Conservation (phyloP, 768 basidiomycete species). For the Coprinellus micaceus region DNA sequence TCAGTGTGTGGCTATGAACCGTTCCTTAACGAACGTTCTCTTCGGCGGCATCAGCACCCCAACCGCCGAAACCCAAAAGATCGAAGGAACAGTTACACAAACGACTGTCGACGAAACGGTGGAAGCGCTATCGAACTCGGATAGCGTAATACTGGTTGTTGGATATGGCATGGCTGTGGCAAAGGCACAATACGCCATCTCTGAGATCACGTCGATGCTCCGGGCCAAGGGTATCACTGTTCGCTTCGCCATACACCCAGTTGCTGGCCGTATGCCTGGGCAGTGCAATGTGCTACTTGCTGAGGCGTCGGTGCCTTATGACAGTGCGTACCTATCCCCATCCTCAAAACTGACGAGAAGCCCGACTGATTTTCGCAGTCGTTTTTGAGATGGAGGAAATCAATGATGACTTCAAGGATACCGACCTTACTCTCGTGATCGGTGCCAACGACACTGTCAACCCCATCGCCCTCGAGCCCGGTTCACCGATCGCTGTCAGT, state of each 20-base stretch:
- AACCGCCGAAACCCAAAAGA: constrained; percentile 58
- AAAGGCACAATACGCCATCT: constrained; percentile 79
- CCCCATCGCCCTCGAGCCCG: constrained; percentile 82
- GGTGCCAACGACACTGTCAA: constrained; percentile 93
- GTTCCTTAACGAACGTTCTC: constrained; percentile 78
- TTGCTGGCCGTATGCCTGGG: constrained; percentile 91
- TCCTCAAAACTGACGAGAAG: background rate
- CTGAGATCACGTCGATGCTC: constrained; percentile 72
- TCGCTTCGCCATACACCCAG: constrained; percentile 85
- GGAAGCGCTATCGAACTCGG: constrained; percentile 72
- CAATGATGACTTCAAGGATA: constrained; percentile 86
- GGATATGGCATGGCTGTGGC: constrained; percentile 93
- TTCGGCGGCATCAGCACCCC: constrained; percentile 79
- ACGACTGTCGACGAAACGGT: constrained; percentile 79
- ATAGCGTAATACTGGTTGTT: constrained; percentile 80
- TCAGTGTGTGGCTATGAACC: constrained; percentile 93
- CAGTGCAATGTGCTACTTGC: constrained; percentile 91
- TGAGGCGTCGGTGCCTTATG: constrained; percentile 87
- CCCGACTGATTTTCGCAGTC: constrained; percentile 41
- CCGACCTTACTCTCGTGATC: constrained; percentile 87
- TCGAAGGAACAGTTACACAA: constrained; percentile 79
- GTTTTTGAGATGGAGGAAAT: constrained; percentile 94
- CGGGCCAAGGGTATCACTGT: constrained; percentile 74
- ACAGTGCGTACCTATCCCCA: constrained; percentile 56
- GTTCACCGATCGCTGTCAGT: constrained; percentile 73